Base-by-base conservation (phyloP, 2,329 filamentous ascomycete genomes). In the Monosporascus sp. region DNA sequence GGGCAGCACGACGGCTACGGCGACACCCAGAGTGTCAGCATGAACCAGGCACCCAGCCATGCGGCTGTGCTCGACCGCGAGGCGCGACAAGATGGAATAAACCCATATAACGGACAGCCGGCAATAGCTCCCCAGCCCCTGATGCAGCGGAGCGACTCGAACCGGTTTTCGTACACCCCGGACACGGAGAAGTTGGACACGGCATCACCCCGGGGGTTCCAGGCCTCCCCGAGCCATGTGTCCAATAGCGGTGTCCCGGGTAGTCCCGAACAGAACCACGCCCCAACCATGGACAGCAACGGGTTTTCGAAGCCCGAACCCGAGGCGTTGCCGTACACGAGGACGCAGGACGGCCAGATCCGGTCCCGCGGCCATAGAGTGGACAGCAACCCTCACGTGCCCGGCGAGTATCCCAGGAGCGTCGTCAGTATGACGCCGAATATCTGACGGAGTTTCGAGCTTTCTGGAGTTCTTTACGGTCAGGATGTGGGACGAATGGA, bases 101-200 rank as follows among this genome's bases (percentile, higher is more conserved):
- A 84, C 60, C 80, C 80, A 2, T 83, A 83, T 58, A 82, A 75
- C 35, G 76, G 71, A 57, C 72, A 79, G 59, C 72, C 76, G 0
- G 57, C 74, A 14, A 37, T 44, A 18, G 18, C 18, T 17, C 45
- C 27, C 20, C 54, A 50, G 35, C 47, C 51, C 7, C 57, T 53
- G 25, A 51, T 52, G 36, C 59, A 60, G 37, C 52, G 51, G n/a
- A 53, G 38, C 15, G 51, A 56, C 43, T 52, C 56, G 1, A 50
- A 50, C 18, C 58, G 54, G 17, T 60, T 55, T 31, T 56, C 58
- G 7, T 59, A 59, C 18, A 53, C 53, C 22, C 61, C 60, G 0
- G 53, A 64, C 11, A 27, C 52, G 17, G 58, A 59, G 49, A 60
- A 57, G 3, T 44, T 58, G 8, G 59, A 54, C 17, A 57, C 53